phyloP scores from a whole-genome alignment of 2,329 filamentous ascomycete species.

The Fusarium sp. region DNA sequence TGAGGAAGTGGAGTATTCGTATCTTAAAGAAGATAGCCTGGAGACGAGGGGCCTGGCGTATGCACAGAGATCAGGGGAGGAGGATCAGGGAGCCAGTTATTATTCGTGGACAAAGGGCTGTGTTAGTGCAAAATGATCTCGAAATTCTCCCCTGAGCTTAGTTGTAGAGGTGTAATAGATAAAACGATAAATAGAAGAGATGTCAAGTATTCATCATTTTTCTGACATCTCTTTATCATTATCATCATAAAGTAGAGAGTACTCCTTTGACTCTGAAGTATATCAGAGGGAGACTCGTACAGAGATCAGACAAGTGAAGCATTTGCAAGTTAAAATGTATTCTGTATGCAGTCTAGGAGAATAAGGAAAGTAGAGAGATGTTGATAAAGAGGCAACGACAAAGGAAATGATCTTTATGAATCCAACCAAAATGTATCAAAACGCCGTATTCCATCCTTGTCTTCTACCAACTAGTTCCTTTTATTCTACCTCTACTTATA shows the following conservation, averaged over 20 bases:
- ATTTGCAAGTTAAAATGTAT: not conserved
- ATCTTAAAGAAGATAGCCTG: too few relatives aligned
- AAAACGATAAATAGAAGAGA: not conserved
- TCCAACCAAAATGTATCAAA: not conserved
- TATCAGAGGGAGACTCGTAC: too few relatives aligned
- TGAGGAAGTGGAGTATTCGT: too few relatives aligned
- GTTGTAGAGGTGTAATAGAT: not conserved
- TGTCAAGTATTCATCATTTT: not conserved
- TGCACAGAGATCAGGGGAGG: not conserved
- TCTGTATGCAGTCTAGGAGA: not conserved
- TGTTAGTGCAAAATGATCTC: not conserved
- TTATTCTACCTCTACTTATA: not conserved
- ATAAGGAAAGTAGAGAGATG: not conserved
- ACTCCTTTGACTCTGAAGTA: not conserved
- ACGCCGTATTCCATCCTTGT: not conserved
- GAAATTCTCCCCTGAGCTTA: not conserved
- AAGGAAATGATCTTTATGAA: not conserved
- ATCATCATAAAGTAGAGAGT: not conserved
- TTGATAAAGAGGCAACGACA: not conserved
- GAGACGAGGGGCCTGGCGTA: too few relatives aligned
- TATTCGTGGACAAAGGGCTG: not conserved
- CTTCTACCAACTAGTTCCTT: not conserved
- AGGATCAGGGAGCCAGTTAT: not conserved
- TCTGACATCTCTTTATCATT: not conserved
- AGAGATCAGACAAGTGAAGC: not conserved